These are phyloP conservation scores for Pisolithus orientalis DNA, from an alignment of 768 basidiomycete species.

Conservation along the genomic window DNA sequence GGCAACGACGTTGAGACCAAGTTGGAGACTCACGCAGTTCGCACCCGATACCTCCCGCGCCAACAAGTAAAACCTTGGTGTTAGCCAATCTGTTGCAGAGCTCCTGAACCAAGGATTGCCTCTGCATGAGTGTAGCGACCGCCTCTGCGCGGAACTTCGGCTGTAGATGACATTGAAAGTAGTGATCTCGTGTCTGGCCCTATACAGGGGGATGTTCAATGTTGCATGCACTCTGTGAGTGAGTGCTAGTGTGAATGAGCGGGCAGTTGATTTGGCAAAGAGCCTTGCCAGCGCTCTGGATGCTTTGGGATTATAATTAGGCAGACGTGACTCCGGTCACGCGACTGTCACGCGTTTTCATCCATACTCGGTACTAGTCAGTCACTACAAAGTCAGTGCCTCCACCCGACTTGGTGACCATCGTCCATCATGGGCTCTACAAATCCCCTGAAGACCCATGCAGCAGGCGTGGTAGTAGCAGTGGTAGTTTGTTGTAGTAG, in stretches of 20 bases:
- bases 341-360: constrained; percentile 22
- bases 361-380: neutral
- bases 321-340: constrained; percentile 13
- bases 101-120: constrained; percentile 76
- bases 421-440: constrained; percentile 65
- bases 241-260: neutral
- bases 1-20: neutral
- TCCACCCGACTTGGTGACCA: constrained; percentile 59
- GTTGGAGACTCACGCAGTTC: constrained; percentile 65
- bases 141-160: constrained; percentile 6
- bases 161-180: constrained; percentile 3
- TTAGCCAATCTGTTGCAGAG: constrained; percentile 53
- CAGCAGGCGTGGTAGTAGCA: constrained; percentile 1
- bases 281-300: neutral
- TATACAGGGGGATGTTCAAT: neutral
- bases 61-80: constrained; percentile 80
- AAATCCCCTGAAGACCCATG: constrained; percentile 59
- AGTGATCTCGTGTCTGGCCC: neutral
- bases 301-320: neutral
- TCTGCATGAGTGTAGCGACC: constrained; percentile 55
- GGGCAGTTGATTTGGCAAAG: neutral
- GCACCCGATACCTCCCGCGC: constrained; percentile 96
- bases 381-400: constrained; percentile 29
- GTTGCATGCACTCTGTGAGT: neutral
- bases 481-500: neutral